These are phyloP conservation scores for Luvunga scandens DNA, from an alignment of 345 rosid species.

Conservation along the genomic window DNA sequence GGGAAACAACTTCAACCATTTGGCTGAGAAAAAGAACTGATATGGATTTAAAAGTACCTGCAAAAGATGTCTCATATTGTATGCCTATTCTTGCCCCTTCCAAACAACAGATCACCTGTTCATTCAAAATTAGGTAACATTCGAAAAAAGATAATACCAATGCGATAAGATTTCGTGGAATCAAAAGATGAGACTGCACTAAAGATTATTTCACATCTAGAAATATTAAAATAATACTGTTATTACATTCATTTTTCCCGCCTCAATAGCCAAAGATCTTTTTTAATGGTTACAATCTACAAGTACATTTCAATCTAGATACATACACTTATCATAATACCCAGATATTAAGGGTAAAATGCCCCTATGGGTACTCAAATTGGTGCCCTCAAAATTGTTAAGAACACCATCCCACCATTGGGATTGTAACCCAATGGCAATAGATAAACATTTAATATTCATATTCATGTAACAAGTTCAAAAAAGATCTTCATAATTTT, in stretches of 20 bases:
- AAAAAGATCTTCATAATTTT: background rate
- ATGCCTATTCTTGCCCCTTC: conserved; percentile 95
- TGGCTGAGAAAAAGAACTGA: background rate
- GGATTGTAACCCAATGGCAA: no score
- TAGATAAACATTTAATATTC: background rate
- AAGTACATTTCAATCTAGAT: no score
- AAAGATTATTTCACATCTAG: background rate
- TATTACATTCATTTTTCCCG: background rate
- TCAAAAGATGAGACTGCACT: background rate
- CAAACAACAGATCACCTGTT: conserved; percentile 81
- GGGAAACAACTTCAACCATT: background rate
- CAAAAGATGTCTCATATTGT: conserved; percentile 85
- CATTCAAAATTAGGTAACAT: conserved; percentile 5
- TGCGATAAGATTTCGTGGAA: background rate
- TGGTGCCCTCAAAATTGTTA: no score
- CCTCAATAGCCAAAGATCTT: background rate
- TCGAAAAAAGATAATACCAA: conserved; percentile 3
- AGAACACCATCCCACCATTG: no score
- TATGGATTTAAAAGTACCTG: conserved; percentile 49
- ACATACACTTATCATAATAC: no score
- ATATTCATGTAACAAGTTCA: background rate
- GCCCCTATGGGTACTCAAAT: no score
- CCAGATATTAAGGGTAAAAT: no score
- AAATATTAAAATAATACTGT: background rate
- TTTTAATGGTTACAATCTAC: no score